Base-by-base conservation (phyloP, 371 early-diverging fungal species). In the Syncephalastrum racemosum region DNA sequence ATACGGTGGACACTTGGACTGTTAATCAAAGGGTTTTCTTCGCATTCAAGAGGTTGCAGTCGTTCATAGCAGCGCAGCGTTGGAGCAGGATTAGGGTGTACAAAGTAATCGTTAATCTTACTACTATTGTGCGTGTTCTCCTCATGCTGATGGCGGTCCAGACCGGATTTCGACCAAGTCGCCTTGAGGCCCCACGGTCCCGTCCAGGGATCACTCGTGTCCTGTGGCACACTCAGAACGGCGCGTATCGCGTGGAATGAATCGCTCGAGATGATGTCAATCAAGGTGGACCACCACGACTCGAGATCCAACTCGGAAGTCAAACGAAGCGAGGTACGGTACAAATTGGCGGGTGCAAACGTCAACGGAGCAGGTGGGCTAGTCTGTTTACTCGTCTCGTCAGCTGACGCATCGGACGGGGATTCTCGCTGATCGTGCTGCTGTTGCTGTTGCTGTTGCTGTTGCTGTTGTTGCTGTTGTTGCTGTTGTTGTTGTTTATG, bases 1-100 rank as follows among this genome's bases (percentile, higher is more conserved):
- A 84, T 79, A 22, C 75, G 66, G 20, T 73, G 74, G 7, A 81
- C 73, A 19, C 77, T 79, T n/a, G 68, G 66, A 39, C 80, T 80
- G 43, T 77, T 69, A 55, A 81, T 60, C 10, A 84, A 63, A 20
- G 82, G 82, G 43, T 81, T 81, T 1, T 77, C 70, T 31, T 82
- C 82, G 50, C 74, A 73, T 56, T 84, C 85, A 18, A 84, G 66
- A 2, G 83, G 70, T 44, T 82, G 82, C 13, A 84, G 58, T 20
- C 75, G 66, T 24, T 81, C 78, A 58, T 81, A 82, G 54, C 82
- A 82, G 50, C 68, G 64, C 18, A 44, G 46, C 5, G 40, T 47
- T 1, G 71, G 65, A 6, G 56, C 41, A 15, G 23, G 41, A 48
- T 62, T 61, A 50, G 56, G 56, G 54, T 74, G 68, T 48, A 66